Conservation (phyloP, 2,329 filamentous ascomycete species). For the Cladosporium sp. region DNA sequence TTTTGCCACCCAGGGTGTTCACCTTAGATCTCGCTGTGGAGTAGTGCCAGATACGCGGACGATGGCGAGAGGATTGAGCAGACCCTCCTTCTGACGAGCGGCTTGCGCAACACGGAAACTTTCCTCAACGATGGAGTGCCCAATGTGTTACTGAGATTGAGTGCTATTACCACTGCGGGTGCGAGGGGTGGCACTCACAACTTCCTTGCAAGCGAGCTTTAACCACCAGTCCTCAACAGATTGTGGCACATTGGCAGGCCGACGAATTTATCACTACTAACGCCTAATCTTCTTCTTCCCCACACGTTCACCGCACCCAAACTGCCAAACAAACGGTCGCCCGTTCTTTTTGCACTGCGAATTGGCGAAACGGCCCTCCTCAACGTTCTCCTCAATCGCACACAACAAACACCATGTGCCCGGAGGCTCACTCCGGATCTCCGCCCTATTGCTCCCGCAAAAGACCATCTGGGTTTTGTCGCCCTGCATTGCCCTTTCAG, state of each 20-base stretch:
- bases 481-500: background rate
- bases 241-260: background rate
- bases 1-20: constrained; percentile 2
- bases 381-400: background rate
- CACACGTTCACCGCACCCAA: background rate
- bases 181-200: background rate
- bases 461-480: background rate
- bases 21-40: background rate
- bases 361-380: background rate
- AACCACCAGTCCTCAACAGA: background rate
- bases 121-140: background rate
- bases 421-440: background rate
- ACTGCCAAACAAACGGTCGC: background rate
- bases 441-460: background rate
- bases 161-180: no score
- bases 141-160: no score
- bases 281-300: background rate
- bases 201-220: background rate
- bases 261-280: background rate
- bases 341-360: background rate
- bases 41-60: background rate
- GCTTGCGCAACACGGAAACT: background rate
- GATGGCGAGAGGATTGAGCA: background rate
- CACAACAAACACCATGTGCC: background rate
- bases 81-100: background rate